Conservation (phyloP, 495 filamentous ascomycete species). For the Xylaria palmicola region DNA sequence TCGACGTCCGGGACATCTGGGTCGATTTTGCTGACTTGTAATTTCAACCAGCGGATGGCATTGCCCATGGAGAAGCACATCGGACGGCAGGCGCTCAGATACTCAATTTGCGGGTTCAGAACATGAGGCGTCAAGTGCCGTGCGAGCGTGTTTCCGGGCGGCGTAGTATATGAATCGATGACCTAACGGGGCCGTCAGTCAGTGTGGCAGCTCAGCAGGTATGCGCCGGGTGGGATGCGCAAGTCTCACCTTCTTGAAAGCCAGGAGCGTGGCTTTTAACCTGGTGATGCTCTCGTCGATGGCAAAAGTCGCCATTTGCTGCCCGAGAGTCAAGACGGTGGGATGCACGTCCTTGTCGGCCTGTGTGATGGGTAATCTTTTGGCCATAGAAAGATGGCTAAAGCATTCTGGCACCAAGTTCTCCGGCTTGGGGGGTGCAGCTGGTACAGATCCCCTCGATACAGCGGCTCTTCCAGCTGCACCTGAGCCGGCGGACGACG, state of each 20-base stretch:
- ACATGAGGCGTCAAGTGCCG: slow-evolving; percentile 90
- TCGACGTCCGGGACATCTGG: slow-evolving; percentile 73
- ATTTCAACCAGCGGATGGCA: slow-evolving; percentile 89
- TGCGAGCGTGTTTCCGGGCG: slow-evolving; percentile 74
- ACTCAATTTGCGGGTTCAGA: slow-evolving; percentile 91
- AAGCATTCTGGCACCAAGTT: slow-evolving; percentile 69
- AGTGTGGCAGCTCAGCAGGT: neutral
- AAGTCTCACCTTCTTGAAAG: slow-evolving; percentile 76
- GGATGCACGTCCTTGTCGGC: slow-evolving; percentile 89
- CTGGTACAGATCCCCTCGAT: slow-evolving; percentile 33
- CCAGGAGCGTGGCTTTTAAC: slow-evolving; percentile 81
- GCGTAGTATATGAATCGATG: slow-evolving; percentile 88
- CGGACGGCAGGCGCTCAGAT: slow-evolving; percentile 85
- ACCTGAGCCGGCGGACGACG: slow-evolving; percentile 29
- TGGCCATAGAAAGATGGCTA: slow-evolving; percentile 78
- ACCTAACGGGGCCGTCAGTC: slow-evolving; percentile 54
- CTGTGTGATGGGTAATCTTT: slow-evolving; percentile 68
- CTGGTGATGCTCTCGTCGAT: slow-evolving; percentile 89
- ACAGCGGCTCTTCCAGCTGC: slow-evolving; percentile 30
- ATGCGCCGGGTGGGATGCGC: neutral
- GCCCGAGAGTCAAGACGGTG: slow-evolving; percentile 76
- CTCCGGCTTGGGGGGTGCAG: slow-evolving; percentile 63
- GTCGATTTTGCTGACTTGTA: slow-evolving; percentile 81
- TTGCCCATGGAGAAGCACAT: slow-evolving; percentile 95
- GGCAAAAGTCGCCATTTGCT: slow-evolving; percentile 86